Evolutionary conservation across 1,284 basidiomycete species (phyloP).

Genomic region (Pseudozyma flocculosa): DNA sequence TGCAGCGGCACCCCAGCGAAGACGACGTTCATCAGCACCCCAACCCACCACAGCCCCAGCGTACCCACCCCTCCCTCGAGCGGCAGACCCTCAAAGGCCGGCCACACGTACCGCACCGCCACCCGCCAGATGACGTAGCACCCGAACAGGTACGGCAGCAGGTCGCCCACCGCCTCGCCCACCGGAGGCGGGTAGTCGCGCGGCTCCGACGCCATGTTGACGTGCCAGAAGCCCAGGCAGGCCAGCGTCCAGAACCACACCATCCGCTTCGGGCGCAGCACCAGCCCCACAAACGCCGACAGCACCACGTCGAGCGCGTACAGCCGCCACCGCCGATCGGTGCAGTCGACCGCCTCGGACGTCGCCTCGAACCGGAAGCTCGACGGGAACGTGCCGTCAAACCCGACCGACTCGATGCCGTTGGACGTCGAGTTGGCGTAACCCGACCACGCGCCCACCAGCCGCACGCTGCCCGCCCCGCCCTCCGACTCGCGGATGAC

Average conservation of each 20-base stretch:
- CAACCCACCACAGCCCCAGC: conserved; percentile 78
- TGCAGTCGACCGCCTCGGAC: conserved; percentile 64
- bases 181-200: conserved; percentile 62
- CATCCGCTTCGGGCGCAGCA: conserved; percentile 73
- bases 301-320: conserved; percentile 47
- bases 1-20: conserved; percentile 50
- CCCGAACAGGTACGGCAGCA: conserved; percentile 77
- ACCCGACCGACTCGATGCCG: conserved; percentile 71
- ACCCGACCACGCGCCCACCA: conserved; percentile 71
- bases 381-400: conserved; percentile 73
- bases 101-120: conserved; percentile 73
- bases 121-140: conserved; percentile 77
- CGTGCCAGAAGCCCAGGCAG: conserved; percentile 84
- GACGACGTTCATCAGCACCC: conserved; percentile 59
- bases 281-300: conserved; percentile 71
- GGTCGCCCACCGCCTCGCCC: conserved; percentile 71
- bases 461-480: conserved; percentile 73
- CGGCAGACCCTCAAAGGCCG: conserved; percentile 69
- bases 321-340: conserved; percentile 66
- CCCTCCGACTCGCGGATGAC: conserved; percentile 68
- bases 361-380: conserved; percentile 63
- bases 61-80: conserved; percentile 75
- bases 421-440: conserved; percentile 67
- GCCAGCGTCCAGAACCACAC: conserved; percentile 70
- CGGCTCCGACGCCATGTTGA: conserved; percentile 77